Percentiles rank a stretch among this genome's conserved stretches.
Conservation (phyloP, 1,284 basidiomycete genomes). For the Nidula niveotomentosa region DNA sequence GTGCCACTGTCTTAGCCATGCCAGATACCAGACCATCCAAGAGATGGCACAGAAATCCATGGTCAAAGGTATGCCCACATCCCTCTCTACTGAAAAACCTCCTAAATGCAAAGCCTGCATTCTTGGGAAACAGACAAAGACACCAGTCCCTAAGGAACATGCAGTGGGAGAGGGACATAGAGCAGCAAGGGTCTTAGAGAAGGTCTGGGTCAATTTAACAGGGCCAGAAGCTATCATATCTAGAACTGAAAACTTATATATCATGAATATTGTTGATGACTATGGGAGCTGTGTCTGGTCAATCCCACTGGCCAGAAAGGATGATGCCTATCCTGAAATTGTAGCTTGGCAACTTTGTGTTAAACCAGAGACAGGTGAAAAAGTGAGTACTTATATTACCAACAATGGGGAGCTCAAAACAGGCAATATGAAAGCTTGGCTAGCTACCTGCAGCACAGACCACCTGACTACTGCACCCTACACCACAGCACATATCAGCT, state of each 20-base stretch:
- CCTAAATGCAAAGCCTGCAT: conserved; percentile 19
- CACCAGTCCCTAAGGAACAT: conserved; percentile 16
- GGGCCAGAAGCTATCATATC: conserved; percentile 20
- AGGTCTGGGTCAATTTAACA: conserved; percentile 26
- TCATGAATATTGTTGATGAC: conserved; percentile 31
- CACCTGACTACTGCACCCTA: conserved; percentile 21
- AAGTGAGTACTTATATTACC: conserved; percentile 12
- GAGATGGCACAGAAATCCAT: conserved; percentile 21
- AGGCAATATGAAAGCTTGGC: conserved; percentile 16
- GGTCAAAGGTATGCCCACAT: conserved; percentile 28
- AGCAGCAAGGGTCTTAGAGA: conserved; percentile 21
- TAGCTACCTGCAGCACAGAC: conserved; percentile 11
- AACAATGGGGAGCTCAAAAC: conserved; percentile 33
- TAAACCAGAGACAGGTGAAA: conserved; percentile 15
- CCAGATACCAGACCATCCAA: conserved; percentile 19
- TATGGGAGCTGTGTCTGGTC: conserved; percentile 21
- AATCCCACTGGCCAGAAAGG: conserved; percentile 24
- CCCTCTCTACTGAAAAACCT: conserved; percentile 3
- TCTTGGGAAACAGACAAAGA: conserved; percentile 20
- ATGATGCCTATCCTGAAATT: conserved; percentile 14
- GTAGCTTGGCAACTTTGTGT: conserved; percentile 17
- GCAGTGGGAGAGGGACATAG: conserved; percentile 13
- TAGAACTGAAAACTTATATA: conserved; percentile 17
- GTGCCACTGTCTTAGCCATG: conserved; percentile 29
- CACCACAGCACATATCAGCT: conserved; percentile 25